Conservation (phyloP, 768 basidiomycete genomes). For the Neoboletus magnificus region DNA sequence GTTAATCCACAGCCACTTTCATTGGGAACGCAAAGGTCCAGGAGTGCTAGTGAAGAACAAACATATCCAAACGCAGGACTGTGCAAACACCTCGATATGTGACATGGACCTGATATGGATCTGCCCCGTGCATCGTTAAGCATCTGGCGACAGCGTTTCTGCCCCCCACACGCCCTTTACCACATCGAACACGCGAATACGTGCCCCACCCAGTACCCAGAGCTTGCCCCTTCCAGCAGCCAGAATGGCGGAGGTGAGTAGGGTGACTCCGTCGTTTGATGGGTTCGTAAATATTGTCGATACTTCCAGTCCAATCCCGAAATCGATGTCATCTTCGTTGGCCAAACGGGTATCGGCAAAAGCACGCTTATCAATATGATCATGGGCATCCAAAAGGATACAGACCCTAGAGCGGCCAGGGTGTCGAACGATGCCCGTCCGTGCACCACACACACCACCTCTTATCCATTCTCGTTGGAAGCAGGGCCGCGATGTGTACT, state of each 20-base stretch:
- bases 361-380: conserved; percentile 28
- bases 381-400: conserved; percentile 6
- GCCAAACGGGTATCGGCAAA: conserved; percentile 26
- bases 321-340: conserved; percentile 22
- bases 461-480: conserved; percentile 6
- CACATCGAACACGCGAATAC: neutral
- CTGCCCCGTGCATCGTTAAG: conserved; percentile 21
- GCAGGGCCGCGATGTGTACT: conserved; percentile 11
- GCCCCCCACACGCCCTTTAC: conserved; percentile 1
- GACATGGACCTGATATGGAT: conserved; percentile 18
- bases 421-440: conserved; percentile 19
- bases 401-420: conserved; percentile 1
- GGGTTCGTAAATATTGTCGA: conserved; percentile 1
- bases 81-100: neutral
- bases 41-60: too few relatives aligned
- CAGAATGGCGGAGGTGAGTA: conserved; percentile 23
- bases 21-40: too few relatives aligned
- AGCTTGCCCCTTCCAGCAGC: neutral
- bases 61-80: conserved; percentile 6
- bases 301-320: conserved; percentile 4
- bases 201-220: neutral
- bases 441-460: conserved; percentile 13
- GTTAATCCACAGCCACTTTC: too few relatives aligned
- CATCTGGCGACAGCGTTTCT: neutral
- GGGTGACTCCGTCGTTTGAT: neutral